These are phyloP conservation scores for Globisporangium canariense DNA, from an alignment of 352 stramenopile species.

Conservation along the genomic window DNA sequence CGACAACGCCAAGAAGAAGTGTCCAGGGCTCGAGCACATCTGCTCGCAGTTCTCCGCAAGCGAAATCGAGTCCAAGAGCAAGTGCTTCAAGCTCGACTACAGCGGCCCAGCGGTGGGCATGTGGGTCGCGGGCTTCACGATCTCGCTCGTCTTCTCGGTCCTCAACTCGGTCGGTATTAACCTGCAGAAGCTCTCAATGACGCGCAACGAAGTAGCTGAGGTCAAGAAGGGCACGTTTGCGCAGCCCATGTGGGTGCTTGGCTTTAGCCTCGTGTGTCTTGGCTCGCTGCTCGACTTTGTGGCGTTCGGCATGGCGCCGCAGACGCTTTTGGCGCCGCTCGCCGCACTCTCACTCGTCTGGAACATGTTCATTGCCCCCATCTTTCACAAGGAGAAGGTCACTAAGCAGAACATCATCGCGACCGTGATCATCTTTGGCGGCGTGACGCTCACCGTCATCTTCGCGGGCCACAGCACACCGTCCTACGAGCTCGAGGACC, in stretches of 20 bases:
- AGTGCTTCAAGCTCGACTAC: conserved; percentile 82
- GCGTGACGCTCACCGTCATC: conserved; percentile 87
- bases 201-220: conserved; percentile 59
- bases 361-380: conserved; percentile 90
- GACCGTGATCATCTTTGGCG: conserved; percentile 86
- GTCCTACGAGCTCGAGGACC: conserved; percentile 82
- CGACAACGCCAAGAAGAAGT: conserved; percentile 55
- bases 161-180: conserved; percentile 91
- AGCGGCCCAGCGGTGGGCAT: conserved; percentile 67
- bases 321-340: conserved; percentile 87
- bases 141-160: conserved; percentile 86
- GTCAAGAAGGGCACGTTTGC: conserved; percentile 73
- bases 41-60: conserved; percentile 38
- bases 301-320: conserved; percentile 88
- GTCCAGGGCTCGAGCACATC: conserved; percentile 57
- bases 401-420: conserved; percentile 77
- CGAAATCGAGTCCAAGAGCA: conserved; percentile 60
- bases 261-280: conserved; percentile 77
- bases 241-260: conserved; percentile 89
- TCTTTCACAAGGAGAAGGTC: conserved; percentile 89
- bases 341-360: conserved; percentile 88
- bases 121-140: conserved; percentile 85
- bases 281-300: conserved; percentile 89
- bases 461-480: conserved; percentile 86
- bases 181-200: conserved; percentile 89